These are phyloP conservation scores for Thielaviopsis euricoi DNA, from an alignment of 2,329 filamentous ascomycete species.

Conservation along the genomic window DNA sequence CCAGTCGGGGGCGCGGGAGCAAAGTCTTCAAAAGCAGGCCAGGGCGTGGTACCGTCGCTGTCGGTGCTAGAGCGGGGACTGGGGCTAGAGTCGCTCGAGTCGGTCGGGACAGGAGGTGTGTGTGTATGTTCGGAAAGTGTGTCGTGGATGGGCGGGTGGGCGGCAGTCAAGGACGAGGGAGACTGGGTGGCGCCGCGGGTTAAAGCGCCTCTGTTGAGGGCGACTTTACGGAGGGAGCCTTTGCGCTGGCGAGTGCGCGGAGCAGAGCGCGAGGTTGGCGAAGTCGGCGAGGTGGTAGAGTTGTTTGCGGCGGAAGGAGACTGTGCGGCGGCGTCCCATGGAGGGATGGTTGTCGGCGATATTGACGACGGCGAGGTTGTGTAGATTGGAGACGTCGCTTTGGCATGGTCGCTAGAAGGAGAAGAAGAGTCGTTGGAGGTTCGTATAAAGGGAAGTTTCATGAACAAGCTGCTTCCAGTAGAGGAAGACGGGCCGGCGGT, in stretches of 20 bases:
- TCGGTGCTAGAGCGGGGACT: conserved; percentile 8
- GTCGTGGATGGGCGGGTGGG: too few relatives aligned
- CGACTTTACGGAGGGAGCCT: conserved; percentile 76
- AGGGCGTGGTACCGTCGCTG: conserved; percentile 9
- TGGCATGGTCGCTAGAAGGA: background rate
- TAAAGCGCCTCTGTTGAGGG: conserved; percentile 56
- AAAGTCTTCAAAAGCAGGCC: conserved; percentile 9
- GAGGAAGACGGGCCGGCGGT: background rate
- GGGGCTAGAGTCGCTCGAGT: conserved; percentile 7
- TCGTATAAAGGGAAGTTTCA: background rate
- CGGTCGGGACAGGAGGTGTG: background rate
- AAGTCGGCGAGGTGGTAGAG: background rate
- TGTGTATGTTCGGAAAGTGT: too few relatives aligned
- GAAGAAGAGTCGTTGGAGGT: background rate
- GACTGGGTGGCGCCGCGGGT: conserved; percentile 17
- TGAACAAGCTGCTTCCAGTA: background rate
- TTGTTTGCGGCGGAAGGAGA: background rate
- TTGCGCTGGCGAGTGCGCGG: conserved; percentile 32
- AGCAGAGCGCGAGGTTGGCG: background rate
- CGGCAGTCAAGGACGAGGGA: background rate
- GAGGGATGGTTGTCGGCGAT: background rate
- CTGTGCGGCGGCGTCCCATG: background rate
- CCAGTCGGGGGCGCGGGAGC: background rate
- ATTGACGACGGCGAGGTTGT: background rate
- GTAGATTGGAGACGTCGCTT: background rate